Evolutionary conservation across 495 filamentous ascomycete species (phyloP).

Genomic region (Lasiosphaeria miniovina): DNA sequence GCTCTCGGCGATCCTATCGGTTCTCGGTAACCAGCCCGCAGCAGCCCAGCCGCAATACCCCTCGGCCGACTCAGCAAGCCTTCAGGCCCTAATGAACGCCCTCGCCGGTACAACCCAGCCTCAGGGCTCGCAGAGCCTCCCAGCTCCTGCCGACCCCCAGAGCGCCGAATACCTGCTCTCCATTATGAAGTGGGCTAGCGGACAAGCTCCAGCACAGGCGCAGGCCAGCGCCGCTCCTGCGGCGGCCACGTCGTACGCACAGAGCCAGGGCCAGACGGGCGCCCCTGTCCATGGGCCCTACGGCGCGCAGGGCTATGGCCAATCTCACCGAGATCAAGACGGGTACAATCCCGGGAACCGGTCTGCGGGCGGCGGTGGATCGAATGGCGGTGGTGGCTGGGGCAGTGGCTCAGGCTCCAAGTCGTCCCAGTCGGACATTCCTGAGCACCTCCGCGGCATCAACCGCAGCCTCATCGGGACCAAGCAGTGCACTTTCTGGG

Average conservation of each 20-base stretch:
- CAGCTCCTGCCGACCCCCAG: constrained; percentile 15
- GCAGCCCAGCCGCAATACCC: constrained; percentile 16
- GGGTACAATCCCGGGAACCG: constrained; percentile 14
- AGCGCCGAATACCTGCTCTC: constrained; percentile 21
- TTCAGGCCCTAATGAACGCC: constrained; percentile 22
- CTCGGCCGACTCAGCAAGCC: constrained; percentile 6
- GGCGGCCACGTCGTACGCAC: neutral
- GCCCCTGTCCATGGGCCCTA: neutral
- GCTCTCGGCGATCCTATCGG: constrained; percentile 23
- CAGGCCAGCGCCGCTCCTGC: constrained; percentile 7
- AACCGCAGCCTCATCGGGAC: constrained; percentile 47
- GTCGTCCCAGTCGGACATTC: constrained; percentile 11
- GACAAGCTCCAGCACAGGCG: neutral
- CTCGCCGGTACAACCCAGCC: constrained; percentile 15
- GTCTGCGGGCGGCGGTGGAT: constrained; percentile 8
- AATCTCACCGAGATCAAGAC: constrained; percentile 20
- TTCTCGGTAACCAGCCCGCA: constrained; percentile 17
- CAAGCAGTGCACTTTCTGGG: constrained; percentile 73
- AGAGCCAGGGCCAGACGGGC: neutral
- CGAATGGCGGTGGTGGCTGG: constrained; percentile 3
- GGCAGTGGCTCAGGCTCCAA: neutral
- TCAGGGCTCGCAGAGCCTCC: constrained; percentile 4
- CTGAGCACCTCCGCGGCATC: constrained; percentile 40
- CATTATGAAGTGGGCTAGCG: constrained; percentile 21
- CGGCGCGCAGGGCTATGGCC: constrained; percentile 4